Evolutionary conservation across 352 stramenopile genomes (phyloP).

Genomic region (Ophiocytium majus): DNA sequence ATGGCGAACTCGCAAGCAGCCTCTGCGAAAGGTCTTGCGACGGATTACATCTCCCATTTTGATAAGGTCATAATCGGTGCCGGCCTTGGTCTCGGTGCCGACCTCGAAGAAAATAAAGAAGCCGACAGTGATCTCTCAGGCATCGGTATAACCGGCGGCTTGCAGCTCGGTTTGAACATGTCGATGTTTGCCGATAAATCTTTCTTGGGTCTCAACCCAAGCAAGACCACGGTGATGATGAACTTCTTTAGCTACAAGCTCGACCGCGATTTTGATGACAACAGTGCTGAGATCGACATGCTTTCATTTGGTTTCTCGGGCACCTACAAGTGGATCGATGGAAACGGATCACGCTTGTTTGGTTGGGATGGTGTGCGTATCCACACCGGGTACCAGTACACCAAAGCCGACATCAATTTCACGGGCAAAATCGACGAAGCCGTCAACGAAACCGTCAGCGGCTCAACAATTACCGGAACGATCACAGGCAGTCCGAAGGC

Average conservation of each 20-base stretch:
- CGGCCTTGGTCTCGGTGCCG: not conserved
- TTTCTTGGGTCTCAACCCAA: not conserved
- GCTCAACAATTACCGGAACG: not conserved
- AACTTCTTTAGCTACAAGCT: slow-evolving; percentile 14
- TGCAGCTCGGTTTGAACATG: not conserved
- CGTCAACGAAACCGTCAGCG: not conserved
- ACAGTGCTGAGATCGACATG: no score
- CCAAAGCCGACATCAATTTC: not conserved
- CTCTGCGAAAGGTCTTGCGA: not conserved
- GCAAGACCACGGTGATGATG: not conserved
- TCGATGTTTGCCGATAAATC: not conserved
- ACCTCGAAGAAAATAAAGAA: not conserved
- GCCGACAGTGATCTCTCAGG: not conserved
- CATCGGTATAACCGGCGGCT: not conserved
- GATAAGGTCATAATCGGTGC: not conserved
- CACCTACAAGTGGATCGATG: not conserved
- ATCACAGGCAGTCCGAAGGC: not conserved
- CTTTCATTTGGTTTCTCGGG: not conserved
- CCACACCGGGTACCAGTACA: not conserved
- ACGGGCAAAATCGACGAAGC: not conserved
- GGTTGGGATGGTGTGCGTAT: not conserved
- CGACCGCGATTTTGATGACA: no score
- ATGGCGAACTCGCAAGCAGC: not conserved
- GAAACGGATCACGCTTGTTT: not conserved
- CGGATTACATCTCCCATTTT: not conserved